Conservation (phyloP, 768 basidiomycete genomes). For the Serendipita indica region DNA sequence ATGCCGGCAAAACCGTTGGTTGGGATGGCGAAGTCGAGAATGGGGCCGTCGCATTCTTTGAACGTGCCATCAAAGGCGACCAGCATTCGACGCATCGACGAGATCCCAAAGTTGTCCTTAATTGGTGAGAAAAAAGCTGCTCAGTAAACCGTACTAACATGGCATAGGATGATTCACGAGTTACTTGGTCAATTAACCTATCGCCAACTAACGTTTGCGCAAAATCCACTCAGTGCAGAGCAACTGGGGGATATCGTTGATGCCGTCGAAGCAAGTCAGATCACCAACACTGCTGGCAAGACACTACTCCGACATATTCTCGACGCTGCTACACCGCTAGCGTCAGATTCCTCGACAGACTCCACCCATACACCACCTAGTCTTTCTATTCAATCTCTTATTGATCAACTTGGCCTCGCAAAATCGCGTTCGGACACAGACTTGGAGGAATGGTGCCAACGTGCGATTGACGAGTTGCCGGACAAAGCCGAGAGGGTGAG, state of each 20-base stretch:
- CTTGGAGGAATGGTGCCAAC: constrained; percentile 39
- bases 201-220: constrained; percentile 38
- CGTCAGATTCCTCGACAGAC: constrained; percentile 15
- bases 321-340: constrained; percentile 25
- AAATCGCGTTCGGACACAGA: constrained; percentile 28
- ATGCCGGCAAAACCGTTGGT: constrained; percentile 44
- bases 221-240: constrained; percentile 42
- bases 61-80: constrained; percentile 28
- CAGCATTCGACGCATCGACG: constrained; percentile 18
- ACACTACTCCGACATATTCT: constrained; percentile 60
- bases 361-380: background rate
- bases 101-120: constrained; percentile 57
- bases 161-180: constrained; percentile 70
- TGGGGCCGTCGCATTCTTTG: constrained; percentile 68
- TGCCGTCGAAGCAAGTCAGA: constrained; percentile 43
- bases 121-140: constrained; percentile 46
- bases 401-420: constrained; percentile 31
- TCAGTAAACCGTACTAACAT: background rate
- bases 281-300: constrained; percentile 77
- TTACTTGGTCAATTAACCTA: constrained; percentile 62
- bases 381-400: constrained; percentile 26
- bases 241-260: constrained; percentile 70
- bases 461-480: constrained; percentile 53
- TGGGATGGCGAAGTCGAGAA: constrained; percentile 40
- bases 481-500: constrained; percentile 49